A percentile compares a stretch with the other conserved stretches of the same genome.
phyloP scores from a whole-genome alignment of 331 rosid species.

The Malus hybrid region DNA sequence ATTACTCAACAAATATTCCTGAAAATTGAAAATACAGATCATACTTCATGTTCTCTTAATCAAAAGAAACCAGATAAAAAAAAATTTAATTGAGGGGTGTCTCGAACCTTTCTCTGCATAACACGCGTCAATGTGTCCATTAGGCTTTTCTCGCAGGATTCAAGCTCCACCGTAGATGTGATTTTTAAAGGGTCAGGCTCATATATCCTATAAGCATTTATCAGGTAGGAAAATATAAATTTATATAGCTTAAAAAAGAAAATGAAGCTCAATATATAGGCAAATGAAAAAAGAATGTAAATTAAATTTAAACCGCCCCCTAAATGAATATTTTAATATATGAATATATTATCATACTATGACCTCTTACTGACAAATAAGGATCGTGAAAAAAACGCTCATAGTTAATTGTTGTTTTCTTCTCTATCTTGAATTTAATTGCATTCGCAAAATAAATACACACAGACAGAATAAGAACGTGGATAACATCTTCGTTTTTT shows the following conservation, averaged over 20 bases:
- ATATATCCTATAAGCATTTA: conserved; percentile 32
- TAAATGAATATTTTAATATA: too few species aligned
- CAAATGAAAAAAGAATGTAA: too few species aligned
- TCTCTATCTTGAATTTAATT: too few species aligned
- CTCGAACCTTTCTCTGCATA: conserved; percentile 60
- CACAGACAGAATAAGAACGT: too few species aligned
- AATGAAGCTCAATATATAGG: not conserved
- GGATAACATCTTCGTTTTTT: too few species aligned
- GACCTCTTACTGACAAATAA: too few species aligned
- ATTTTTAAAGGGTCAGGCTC: conserved; percentile 58
- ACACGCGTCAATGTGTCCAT: conserved; percentile 53
- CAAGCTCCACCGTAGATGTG: conserved; percentile 47
- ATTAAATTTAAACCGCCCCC: too few species aligned
- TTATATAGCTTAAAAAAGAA: not conserved
- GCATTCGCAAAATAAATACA: too few species aligned
- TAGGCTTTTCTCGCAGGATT: conserved; percentile 44
- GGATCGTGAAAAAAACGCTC: too few species aligned
- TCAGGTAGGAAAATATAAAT: not conserved
- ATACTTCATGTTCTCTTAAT: not conserved
- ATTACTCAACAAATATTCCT: conserved; percentile 51
- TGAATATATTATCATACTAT: too few species aligned
- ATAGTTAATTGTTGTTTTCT: too few species aligned
- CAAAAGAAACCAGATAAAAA: not conserved
- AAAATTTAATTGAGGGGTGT: not conserved
- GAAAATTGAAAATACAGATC: conserved; percentile 1